Evolutionary conservation across 495 filamentous ascomycete species (phyloP).

Genomic region (Neurospora sp.): DNA sequence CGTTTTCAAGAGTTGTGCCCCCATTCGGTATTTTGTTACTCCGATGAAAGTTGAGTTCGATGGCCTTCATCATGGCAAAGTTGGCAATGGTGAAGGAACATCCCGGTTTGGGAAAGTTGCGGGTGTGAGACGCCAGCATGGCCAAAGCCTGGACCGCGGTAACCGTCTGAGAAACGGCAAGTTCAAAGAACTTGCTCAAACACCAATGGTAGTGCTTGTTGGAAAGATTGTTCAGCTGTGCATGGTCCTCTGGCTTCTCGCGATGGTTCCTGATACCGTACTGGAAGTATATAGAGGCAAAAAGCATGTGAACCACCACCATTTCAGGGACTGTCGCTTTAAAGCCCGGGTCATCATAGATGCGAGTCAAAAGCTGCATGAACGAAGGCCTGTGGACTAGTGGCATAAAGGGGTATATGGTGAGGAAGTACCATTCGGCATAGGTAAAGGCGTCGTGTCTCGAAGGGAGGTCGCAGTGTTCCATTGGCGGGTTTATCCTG

Average conservation of each 20-base stretch:
- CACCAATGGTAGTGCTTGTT: conserved; percentile 70
- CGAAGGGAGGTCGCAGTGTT: conserved; percentile 46
- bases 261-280: conserved; percentile 50
- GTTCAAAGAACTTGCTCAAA: conserved; percentile 53
- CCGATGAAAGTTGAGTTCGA: conserved; percentile 65
- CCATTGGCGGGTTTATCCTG: conserved; percentile 44
- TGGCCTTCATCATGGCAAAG: conserved; percentile 50
- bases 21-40: conserved; percentile 50
- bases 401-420: conserved; percentile 61
- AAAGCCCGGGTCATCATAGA: conserved; percentile 54
- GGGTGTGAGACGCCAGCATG: conserved; percentile 57
- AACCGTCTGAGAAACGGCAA: conserved; percentile 47
- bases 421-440: conserved; percentile 62
- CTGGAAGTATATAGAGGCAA: conserved; percentile 68
- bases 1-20: conserved; percentile 51
- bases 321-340: conserved; percentile 51
- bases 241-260: conserved; percentile 40
- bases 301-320: conserved; percentile 67
- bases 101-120: conserved; percentile 71
- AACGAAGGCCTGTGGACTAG: conserved; percentile 63
- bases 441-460: conserved; percentile 49
- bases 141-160: conserved; percentile 61
- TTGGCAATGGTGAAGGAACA: conserved; percentile 55
- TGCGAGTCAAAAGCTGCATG: conserved; percentile 45
- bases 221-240: conserved; percentile 47